Conservation (phyloP, 2,329 filamentous ascomycete species). For the Trichophyton benhamiae region DNA sequence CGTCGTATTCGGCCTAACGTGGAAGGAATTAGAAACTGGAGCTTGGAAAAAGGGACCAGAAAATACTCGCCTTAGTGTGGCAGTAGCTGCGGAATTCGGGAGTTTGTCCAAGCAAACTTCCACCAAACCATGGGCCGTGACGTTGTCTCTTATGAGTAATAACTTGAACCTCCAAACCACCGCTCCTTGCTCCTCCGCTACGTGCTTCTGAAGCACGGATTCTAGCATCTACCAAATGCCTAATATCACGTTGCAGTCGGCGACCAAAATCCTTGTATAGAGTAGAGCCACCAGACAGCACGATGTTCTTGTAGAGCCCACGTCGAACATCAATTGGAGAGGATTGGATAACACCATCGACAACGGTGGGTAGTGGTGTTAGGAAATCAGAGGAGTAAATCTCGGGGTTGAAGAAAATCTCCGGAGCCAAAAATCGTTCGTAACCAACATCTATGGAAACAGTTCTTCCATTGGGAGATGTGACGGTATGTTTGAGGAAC, state of each 20-base stretch:
- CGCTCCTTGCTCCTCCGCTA: conserved; percentile 84
- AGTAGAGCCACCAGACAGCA: conserved; percentile 90
- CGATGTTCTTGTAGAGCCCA: conserved; percentile 99
- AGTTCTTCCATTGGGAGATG: conserved; percentile 71
- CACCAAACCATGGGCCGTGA: conserved; percentile 97
- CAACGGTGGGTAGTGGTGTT: conserved; percentile 83
- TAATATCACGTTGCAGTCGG: conserved; percentile 90
- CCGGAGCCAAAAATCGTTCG: conserved; percentile 92
- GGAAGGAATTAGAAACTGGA: conserved; percentile 3
- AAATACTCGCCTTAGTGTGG: conserved; percentile 61
- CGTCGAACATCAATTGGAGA: conserved; percentile 95
- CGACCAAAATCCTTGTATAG: conserved; percentile 98
- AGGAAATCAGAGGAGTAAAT: conserved; percentile 99
- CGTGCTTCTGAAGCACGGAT: conserved; percentile 85
- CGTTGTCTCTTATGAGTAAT: conserved; percentile 95
- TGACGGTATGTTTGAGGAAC: conserved; percentile 81
- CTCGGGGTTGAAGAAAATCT: conserved; percentile 99
- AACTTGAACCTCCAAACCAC: conserved; percentile 90
- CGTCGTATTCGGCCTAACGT: conserved; percentile 57
- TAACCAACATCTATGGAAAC: conserved; percentile 88
- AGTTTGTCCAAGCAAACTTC: conserved; percentile 88
- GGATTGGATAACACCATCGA: conserved; percentile 93
- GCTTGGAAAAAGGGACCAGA: conserved; percentile 2
- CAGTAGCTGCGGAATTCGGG: conserved; percentile 98
- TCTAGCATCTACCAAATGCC: conserved; percentile 83